These are phyloP conservation scores for Pleurotus ostreatus DNA, from an alignment of 768 basidiomycete genomes.

Conservation along the genomic window DNA sequence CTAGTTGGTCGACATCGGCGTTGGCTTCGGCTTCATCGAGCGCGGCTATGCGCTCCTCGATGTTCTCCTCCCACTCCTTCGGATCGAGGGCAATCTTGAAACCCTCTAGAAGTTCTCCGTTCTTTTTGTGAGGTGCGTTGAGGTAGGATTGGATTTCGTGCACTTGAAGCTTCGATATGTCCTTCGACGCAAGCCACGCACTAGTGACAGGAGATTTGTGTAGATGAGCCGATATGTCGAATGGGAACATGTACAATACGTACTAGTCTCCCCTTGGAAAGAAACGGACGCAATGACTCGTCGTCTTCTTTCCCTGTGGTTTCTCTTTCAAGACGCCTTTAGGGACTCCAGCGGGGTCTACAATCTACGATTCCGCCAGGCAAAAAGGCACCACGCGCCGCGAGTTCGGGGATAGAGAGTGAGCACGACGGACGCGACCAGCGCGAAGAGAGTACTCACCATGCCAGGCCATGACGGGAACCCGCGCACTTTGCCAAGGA, in stretches of 20 bases:
- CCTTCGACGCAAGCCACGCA: slow-evolving; percentile 80
- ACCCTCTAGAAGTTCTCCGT: slow-evolving; percentile 69
- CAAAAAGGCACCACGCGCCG: neutral
- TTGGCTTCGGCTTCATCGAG: slow-evolving; percentile 45
- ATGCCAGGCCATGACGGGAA: slow-evolving; percentile 95
- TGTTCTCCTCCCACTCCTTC: slow-evolving; percentile 42
- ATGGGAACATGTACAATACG: slow-evolving; percentile 30
- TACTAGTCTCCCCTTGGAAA: slow-evolving; percentile 95
- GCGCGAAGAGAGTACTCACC: slow-evolving; percentile 47
- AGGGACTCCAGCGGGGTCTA: slow-evolving; percentile 69
- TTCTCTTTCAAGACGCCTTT: slow-evolving; percentile 61
- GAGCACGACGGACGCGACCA: too few relatives aligned
- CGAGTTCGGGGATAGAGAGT: too few relatives aligned
- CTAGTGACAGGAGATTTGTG: slow-evolving; percentile 33
- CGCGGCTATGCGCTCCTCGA: slow-evolving; percentile 21
- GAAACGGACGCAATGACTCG: slow-evolving; percentile 72
- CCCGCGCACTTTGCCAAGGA: slow-evolving; percentile 91
- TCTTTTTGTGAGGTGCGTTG: slow-evolving; percentile 71
- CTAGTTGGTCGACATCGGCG: slow-evolving; percentile 64
- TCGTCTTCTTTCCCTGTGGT: slow-evolving; percentile 67
- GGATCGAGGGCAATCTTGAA: slow-evolving; percentile 73
- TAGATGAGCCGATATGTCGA: slow-evolving; percentile 6
- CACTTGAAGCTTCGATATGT: slow-evolving; percentile 72
- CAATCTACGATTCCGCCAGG: slow-evolving; percentile 51
- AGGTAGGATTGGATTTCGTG: slow-evolving; percentile 86